Evolutionary conservation across 116 monocot species (phyloP).

Genomic region (Posidonia oceanica): DNA sequence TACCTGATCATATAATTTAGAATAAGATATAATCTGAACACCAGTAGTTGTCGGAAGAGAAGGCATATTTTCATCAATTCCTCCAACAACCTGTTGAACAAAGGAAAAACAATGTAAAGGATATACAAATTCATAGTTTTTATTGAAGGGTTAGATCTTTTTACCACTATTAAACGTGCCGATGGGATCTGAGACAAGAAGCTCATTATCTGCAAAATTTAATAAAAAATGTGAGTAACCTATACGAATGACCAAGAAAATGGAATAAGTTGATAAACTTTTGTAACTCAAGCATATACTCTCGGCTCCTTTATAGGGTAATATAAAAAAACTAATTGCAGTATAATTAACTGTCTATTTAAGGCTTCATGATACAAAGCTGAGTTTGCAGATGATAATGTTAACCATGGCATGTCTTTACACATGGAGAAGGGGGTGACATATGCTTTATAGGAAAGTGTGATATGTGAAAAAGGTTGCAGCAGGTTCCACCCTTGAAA

Average conservation of each 20-base stretch:
- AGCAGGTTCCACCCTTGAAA: too few species aligned
- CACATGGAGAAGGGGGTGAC: not conserved
- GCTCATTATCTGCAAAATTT: constrained; percentile 71
- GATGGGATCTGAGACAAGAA: constrained; percentile 67
- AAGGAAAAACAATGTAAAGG: not conserved
- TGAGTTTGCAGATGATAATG: not conserved
- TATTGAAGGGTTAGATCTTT: not conserved
- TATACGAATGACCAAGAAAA: not conserved
- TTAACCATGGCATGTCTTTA: not conserved
- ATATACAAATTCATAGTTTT: not conserved
- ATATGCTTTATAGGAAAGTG: too few species aligned
- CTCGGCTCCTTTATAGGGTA: not conserved
- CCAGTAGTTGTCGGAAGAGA: constrained; percentile 37
- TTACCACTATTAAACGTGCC: constrained; percentile 89
- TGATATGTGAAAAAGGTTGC: too few species aligned
- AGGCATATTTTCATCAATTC: constrained; percentile 67
- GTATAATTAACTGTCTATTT: not conserved
- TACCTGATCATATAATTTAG: constrained; percentile 62
- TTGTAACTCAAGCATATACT: not conserved
- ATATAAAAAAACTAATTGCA: not conserved
- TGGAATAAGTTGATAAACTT: not conserved
- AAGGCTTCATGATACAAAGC: too few species aligned
- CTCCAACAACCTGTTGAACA: constrained; percentile 63
- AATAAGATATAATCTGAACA: constrained; percentile 58
- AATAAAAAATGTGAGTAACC: not conserved